Conservation (phyloP, 1,139 yeast genomes). For the Insectozyma bohioensis region DNA sequence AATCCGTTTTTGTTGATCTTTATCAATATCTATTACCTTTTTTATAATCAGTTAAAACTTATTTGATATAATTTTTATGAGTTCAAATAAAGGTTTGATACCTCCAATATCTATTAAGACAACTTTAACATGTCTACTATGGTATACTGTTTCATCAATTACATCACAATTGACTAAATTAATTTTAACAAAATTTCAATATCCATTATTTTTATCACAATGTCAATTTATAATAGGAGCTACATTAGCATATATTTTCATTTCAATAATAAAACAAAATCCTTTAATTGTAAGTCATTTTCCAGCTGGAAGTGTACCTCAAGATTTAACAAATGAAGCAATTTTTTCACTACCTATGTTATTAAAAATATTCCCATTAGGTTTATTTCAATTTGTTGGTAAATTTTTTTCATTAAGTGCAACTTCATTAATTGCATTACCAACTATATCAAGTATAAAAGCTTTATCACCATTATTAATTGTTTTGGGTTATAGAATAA, state of each 20-base stretch:
- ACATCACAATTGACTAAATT: constrained; percentile 50
- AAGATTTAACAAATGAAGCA: constrained; percentile 18
- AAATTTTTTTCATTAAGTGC: constrained; percentile 40
- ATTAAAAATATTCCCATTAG: constrained; percentile 36
- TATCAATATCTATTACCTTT: too few relatives aligned
- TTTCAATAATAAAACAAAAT: constrained; percentile 19
- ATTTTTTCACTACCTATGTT: constrained; percentile 23
- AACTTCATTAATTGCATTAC: constrained; percentile 38
- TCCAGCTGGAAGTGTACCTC: constrained; percentile 36
- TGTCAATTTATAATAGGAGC: constrained; percentile 46
- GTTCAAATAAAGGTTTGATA: too few relatives aligned
- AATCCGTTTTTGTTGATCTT: too few relatives aligned
- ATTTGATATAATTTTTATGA: too few relatives aligned
- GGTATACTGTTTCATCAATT: constrained; percentile 48
- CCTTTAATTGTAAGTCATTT: constrained; percentile 23
- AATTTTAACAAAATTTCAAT: constrained; percentile 41
- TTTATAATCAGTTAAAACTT: too few relatives aligned
- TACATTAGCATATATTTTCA: constrained; percentile 26
- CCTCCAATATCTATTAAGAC: constrained; percentile 16
- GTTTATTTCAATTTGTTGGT: constrained; percentile 39
- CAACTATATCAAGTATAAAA: constrained; percentile 41
- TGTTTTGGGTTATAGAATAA: constrained; percentile 34
- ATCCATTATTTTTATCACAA: constrained; percentile 52
- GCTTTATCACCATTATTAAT: constrained; percentile 41
- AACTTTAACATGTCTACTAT: constrained; percentile 28